Conservation (phyloP, 352 stramenopile species). For the Elongisporangium undulatum region DNA sequence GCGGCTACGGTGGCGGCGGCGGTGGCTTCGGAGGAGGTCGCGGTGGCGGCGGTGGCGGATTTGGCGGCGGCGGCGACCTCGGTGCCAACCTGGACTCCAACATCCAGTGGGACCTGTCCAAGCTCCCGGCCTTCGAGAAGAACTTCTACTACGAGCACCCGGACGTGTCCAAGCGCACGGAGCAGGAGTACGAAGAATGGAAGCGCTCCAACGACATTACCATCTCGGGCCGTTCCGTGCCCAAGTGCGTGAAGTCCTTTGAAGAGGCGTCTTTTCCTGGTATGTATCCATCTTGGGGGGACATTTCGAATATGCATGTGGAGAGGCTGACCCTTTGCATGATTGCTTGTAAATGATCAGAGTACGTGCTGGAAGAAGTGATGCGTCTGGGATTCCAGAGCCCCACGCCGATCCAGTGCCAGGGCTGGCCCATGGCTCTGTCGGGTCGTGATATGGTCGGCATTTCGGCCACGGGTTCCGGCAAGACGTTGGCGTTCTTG, state of each 20-base stretch:
- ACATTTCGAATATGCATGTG: neutral
- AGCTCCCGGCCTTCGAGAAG: constrained; percentile 97
- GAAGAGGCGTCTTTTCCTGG: constrained; percentile 90
- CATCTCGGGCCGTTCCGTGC: constrained; percentile 94
- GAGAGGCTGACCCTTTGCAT: neutral
- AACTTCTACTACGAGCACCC: constrained; percentile 99
- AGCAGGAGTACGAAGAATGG: constrained; percentile 91
- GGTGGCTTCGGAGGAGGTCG: constrained; percentile 20
- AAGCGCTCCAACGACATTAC: constrained; percentile 93
- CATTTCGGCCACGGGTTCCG: constrained; percentile 96
- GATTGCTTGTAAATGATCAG: constrained; percentile 12
- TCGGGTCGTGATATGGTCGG: constrained; percentile 98
- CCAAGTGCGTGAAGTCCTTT: constrained; percentile 97
- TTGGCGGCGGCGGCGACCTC: constrained; percentile 60
- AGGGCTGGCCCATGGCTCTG: constrained; percentile 98
- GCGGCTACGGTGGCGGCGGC: constrained; percentile 16
- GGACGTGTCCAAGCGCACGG: constrained; percentile 90
- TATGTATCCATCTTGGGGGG: constrained; percentile 10
- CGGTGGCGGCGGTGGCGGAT: constrained; percentile 24
- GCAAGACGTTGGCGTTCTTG: constrained; percentile 98
- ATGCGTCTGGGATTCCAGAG: constrained; percentile 96
- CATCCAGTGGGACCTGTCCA: constrained; percentile 95
- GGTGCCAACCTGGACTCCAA: constrained; percentile 86
- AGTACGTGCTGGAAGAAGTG: constrained; percentile 98
- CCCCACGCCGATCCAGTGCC: constrained; percentile 90